A percentile compares a stretch with the other conserved stretches of the same genome.
Conservation (phyloP, 1,139 yeast genomes). For the Geotrichum citri-aurantii region DNA sequence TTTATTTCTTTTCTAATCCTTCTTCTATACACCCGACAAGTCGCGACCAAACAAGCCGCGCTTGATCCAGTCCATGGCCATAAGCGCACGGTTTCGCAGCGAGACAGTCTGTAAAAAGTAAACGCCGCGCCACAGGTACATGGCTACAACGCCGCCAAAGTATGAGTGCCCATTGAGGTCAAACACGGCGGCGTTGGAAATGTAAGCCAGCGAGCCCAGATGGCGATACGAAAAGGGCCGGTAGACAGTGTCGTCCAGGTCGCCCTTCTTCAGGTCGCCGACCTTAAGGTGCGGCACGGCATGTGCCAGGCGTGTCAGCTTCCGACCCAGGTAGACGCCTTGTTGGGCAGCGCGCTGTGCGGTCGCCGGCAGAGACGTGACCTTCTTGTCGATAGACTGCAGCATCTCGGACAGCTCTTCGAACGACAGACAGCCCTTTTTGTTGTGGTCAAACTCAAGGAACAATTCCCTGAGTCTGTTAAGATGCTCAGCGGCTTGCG, state of each 20-base stretch:
- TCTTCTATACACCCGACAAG: constrained; percentile 35
- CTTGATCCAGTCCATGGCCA: constrained; percentile 59
- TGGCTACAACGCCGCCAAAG: constrained; percentile 56
- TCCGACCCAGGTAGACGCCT: constrained; percentile 54
- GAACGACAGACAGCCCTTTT: constrained; percentile 45
- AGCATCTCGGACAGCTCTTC: constrained; percentile 46
- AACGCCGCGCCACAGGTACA: constrained; percentile 63
- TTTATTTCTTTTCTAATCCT: background rate
- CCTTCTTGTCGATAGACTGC: constrained; percentile 51
- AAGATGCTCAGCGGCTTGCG: constrained; percentile 54
- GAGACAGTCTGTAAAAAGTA: constrained; percentile 61
- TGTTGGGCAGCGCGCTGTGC: constrained; percentile 67
- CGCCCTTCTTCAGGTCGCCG: constrained; percentile 44
- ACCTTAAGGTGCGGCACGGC: constrained; percentile 36
- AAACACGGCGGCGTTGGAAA: constrained; percentile 61
- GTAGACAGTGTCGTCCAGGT: constrained; percentile 48
- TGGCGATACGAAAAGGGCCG: constrained; percentile 55
- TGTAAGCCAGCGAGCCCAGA: constrained; percentile 56
- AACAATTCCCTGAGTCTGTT: constrained; percentile 45
- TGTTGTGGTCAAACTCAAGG: constrained; percentile 45
- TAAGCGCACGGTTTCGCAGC: constrained; percentile 50
- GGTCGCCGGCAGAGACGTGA: constrained; percentile 61
- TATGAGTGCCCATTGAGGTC: constrained; percentile 52
- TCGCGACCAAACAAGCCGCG: constrained; percentile 60
- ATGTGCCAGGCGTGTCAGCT: constrained; percentile 46